phyloP scores from a whole-genome alignment of 1,284 basidiomycete species.

The Salmacisia buchloeana region DNA sequence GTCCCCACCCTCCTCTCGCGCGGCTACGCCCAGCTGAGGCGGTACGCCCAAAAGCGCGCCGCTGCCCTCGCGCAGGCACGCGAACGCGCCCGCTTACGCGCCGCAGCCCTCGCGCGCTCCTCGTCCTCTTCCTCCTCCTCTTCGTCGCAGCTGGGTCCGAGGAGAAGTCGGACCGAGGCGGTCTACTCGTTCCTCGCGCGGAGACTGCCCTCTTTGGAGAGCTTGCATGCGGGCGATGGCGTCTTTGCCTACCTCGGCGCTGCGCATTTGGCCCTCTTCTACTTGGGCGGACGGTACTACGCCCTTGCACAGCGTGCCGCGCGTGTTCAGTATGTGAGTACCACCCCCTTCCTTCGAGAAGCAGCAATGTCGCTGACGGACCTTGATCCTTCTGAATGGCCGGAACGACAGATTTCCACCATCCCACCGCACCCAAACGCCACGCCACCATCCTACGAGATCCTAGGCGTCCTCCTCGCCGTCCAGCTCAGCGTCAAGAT shows the following conservation, averaged over 20 bases:
- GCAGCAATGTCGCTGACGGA: neutral
- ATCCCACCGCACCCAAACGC: slow-evolving; percentile 25
- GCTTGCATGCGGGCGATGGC: slow-evolving; percentile 38
- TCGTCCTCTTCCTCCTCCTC: neutral
- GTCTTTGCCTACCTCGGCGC: slow-evolving; percentile 44
- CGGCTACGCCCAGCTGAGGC: slow-evolving; percentile 31
- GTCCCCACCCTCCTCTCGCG: slow-evolving; percentile 44
- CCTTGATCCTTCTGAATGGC: neutral
- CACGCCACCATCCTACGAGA: slow-evolving; percentile 50
- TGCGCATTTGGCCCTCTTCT: slow-evolving; percentile 52
- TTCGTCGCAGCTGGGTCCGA: slow-evolving; percentile 2
- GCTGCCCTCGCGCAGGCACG: slow-evolving; percentile 13
- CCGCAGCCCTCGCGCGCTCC: neutral
- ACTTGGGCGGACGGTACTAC: slow-evolving; percentile 52
- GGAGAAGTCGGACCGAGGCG: slow-evolving; percentile 7
- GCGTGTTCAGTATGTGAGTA: slow-evolving; percentile 44
- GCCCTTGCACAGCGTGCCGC: slow-evolving; percentile 47
- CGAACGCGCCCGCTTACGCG: slow-evolving; percentile 16
- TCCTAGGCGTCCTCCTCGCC: slow-evolving; percentile 48
- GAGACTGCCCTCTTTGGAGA: slow-evolving; percentile 44
- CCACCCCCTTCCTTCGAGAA: neutral
- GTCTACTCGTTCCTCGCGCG: slow-evolving; percentile 8
- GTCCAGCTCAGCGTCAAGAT: slow-evolving; percentile 47
- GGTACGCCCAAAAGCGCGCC: slow-evolving; percentile 13
- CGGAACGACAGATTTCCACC: slow-evolving; percentile 17